Evolutionary conservation across 495 filamentous ascomycete species (phyloP), one percentile per base, ranked within the genome.

Genomic region (Penicillium daleae): DNA sequence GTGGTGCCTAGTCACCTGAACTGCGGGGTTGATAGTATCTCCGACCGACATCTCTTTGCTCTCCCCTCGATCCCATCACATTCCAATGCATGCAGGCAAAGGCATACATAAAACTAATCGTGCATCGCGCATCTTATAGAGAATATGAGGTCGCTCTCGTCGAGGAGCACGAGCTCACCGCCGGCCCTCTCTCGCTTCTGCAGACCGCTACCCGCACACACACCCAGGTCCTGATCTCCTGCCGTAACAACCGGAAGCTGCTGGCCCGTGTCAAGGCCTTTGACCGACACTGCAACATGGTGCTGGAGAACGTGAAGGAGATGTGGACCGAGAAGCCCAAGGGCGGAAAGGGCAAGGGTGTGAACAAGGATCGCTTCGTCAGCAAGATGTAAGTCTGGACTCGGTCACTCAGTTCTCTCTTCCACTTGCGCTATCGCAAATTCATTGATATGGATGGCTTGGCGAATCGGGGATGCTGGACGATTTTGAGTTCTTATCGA

Each of bases 281-380:
- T 74, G 93, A 97, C 77, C 87, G 95, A 66, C 96, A 98, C 80
- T 93, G 92, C 82, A 96, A 96, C 79, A 96, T 96, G 93, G 90
- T 97, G n/a, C 79, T 96, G 35, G 93, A 97, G 85, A 96, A 96
- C 67, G 92, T 94, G 37, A 99, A 98, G 83, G 95, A 99, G 82
- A 98, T 99, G 93, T 99, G 95, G 95, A 97, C 92, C 6, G 95
- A 99, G 80, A 92, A 89, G 57, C 93, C 95, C 37, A 86, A 91
- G 65, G 92, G 92, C 27, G 90, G 91, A 80, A 93, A 92, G 80
- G 92, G 94, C 56, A 86, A 89, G 74, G 90, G 92, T 33, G 90
- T 97, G 39, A 98, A 99, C 79, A 97, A 97, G 85, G 95, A 99
- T 77, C 83, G 96, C 32, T 99, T 97, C 78, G 93, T 98, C 69